These are phyloP conservation scores for Diplocarpon rosae DNA, from an alignment of 2,329 filamentous ascomycete species.

Conservation along the genomic window DNA sequence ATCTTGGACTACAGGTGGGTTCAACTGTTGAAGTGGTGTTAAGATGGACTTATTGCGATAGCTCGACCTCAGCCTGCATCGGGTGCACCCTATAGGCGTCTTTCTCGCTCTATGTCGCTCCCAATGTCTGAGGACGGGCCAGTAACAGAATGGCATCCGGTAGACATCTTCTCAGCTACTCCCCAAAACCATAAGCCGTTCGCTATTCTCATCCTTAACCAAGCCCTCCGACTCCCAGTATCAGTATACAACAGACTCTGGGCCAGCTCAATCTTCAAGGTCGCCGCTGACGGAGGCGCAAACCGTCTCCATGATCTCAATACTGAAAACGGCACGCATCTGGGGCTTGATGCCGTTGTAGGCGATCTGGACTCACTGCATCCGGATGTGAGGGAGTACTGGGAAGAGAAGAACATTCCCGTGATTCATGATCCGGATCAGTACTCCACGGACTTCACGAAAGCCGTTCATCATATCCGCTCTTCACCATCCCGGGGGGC, in stretches of 20 bases:
- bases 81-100: too few species aligned
- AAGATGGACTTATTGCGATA: too few species aligned
- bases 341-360: constrained; percentile 61
- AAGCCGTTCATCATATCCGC: constrained; percentile 57
- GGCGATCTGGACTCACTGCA: constrained; percentile 84
- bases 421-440: constrained; percentile 69
- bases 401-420: constrained; percentile 36
- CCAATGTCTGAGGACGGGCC: too few species aligned
- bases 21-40: not conserved
- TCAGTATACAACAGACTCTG: constrained; percentile 26
- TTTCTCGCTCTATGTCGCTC: too few species aligned
- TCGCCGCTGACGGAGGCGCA: constrained; percentile 88
- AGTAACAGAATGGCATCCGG: constrained; percentile 28
- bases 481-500: constrained; percentile 12
- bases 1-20: not conserved
- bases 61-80: too few species aligned
- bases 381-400: constrained; percentile 43
- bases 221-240: constrained; percentile 39
- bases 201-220: constrained; percentile 49
- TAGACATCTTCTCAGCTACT: constrained; percentile 21
- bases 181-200: constrained; percentile 26
- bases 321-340: constrained; percentile 35
- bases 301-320: constrained; percentile 52
- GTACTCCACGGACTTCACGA: constrained; percentile 83
- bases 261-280: constrained; percentile 42